Percentiles rank a stretch among this genome's conserved stretches.
Conservation (phyloP, 805 yeast species). For the Candida silvicultrix region DNA sequence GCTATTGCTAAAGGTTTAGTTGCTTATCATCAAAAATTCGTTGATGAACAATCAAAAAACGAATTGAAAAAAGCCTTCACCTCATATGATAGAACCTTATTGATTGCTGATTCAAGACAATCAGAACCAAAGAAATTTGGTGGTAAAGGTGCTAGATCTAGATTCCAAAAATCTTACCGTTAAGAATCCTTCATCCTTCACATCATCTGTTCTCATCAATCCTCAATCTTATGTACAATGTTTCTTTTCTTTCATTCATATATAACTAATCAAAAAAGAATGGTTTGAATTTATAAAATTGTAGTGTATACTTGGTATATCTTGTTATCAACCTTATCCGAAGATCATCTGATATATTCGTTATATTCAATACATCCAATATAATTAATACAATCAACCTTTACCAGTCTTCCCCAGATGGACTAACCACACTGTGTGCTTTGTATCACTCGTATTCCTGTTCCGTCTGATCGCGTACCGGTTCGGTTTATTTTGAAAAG, state of each 20-base stretch:
- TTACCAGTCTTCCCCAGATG: too few species aligned
- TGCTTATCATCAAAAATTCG: conserved; percentile 99
- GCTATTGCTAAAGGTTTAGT: conserved; percentile 99
- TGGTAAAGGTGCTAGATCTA: conserved; percentile 99
- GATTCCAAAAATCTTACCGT: conserved; percentile 99
- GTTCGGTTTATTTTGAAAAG: not conserved
- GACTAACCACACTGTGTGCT: too few species aligned
- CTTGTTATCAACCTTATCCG: too few species aligned
- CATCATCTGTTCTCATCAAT: conserved; percentile 11
- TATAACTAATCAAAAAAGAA: conserved; percentile 3
- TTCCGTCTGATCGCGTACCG: too few species aligned
- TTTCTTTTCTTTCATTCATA: conserved; percentile 2
- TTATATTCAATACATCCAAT: too few species aligned
- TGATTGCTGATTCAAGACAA: conserved; percentile 99
- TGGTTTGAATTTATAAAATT: not conserved
- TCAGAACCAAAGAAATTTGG: conserved; percentile 99
- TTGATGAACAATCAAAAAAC: conserved; percentile 99
- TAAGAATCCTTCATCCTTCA: conserved; percentile 31
- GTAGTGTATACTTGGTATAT: not conserved
- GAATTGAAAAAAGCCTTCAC: conserved; percentile 98
- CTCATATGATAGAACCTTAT: conserved; percentile 97
- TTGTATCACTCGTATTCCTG: too few species aligned
- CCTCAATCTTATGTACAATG: conserved; percentile 6
- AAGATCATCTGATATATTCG: too few species aligned
- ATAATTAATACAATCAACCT: too few species aligned